phyloP scores from a whole-genome alignment of 768 basidiomycete genomes.

The Suillus clintonianus region DNA sequence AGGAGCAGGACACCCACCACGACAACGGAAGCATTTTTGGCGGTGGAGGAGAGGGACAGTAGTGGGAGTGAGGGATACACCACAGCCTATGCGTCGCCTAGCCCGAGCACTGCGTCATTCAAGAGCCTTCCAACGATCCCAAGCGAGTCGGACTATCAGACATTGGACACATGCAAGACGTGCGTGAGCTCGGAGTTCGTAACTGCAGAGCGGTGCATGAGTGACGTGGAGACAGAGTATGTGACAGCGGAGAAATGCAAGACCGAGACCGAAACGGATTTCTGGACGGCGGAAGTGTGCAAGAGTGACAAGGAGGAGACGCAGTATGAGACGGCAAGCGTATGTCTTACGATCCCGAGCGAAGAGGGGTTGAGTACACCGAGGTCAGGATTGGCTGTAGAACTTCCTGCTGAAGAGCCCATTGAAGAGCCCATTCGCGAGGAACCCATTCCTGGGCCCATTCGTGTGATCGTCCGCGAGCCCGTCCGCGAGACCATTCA shows the following conservation, averaged over 20 bases:
- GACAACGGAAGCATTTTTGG: conserved; percentile 28
- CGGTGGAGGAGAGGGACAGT: conserved; percentile 29
- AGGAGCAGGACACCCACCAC: conserved; percentile 35
- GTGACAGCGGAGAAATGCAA: conserved; percentile 51
- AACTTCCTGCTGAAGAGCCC: conserved; percentile 18
- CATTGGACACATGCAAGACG: conserved; percentile 45
- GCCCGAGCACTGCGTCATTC: conserved; percentile 53
- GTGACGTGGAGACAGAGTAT: conserved; percentile 48
- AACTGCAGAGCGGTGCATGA: conserved; percentile 47
- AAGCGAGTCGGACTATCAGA: conserved; percentile 48
- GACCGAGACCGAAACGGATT: conserved; percentile 46
- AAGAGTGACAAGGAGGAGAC: conserved; percentile 34
- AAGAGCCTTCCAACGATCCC: conserved; percentile 63
- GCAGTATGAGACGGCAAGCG: conserved; percentile 50
- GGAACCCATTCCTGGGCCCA: background rate
- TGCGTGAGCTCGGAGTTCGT: conserved; percentile 47
- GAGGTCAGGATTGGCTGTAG: conserved; percentile 39
- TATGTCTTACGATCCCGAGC: conserved; percentile 39
- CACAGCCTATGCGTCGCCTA: conserved; percentile 27
- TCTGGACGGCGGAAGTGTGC: conserved; percentile 48
- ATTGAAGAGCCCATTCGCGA: background rate
- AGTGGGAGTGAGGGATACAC: conserved; percentile 57
- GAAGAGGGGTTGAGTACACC: conserved; percentile 29
- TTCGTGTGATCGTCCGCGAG: no score
- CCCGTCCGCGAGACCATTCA: background rate